phyloP scores from a whole-genome alignment of 331 rosid genomes.

The Quercus lobata region DNA sequence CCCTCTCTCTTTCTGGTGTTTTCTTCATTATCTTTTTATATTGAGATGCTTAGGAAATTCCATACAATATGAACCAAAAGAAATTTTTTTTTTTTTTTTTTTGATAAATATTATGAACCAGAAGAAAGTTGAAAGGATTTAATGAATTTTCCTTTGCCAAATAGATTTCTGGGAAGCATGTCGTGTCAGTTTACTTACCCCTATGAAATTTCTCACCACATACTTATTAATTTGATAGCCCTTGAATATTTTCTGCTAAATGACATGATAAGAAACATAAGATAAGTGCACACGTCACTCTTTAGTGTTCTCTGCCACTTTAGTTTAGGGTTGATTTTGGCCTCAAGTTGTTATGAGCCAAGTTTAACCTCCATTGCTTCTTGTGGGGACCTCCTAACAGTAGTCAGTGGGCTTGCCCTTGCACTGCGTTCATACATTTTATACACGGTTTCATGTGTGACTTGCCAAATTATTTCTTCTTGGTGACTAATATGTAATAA shows the following conservation, averaged over 20 bases:
- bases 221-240: background rate
- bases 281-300: background rate
- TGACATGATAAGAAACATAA: background rate
- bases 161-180: background rate
- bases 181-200: background rate
- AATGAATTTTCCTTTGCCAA: background rate
- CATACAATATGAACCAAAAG: background rate
- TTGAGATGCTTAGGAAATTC: background rate
- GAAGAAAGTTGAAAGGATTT: background rate
- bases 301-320: conserved; percentile 5
- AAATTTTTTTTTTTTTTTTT: too few relatives aligned
- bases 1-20: background rate
- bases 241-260: background rate
- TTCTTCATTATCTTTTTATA: background rate
- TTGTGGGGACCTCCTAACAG: background rate
- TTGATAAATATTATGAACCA: too few relatives aligned
- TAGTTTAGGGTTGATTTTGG: background rate
- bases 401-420: background rate
- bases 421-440: background rate
- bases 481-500: background rate
- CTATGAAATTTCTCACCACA: background rate
- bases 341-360: conserved; percentile 6
- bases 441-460: background rate
- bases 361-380: background rate
- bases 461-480: background rate